Evolutionary conservation across 495 filamentous ascomycete genomes (phyloP).

Genomic region (Trichoderma parareesei): DNA sequence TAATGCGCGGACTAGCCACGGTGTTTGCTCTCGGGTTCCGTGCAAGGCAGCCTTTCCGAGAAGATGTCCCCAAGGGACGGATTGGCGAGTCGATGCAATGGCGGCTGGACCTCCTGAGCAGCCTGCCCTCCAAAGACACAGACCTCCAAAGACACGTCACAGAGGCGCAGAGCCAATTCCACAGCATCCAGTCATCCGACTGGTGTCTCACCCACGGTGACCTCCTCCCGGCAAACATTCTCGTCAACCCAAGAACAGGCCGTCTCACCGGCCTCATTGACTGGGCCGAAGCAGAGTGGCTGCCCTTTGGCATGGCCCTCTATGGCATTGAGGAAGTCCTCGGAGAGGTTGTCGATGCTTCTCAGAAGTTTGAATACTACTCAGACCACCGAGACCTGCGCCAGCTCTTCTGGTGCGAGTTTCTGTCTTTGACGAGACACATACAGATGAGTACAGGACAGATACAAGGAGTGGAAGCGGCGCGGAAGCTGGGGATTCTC

Average conservation of each 20-base stretch:
- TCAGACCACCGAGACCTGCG: conserved; percentile 31
- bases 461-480: conserved; percentile 24
- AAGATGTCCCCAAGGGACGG: conserved; percentile 16
- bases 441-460: conserved; percentile 14
- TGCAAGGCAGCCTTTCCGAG: conserved; percentile 26
- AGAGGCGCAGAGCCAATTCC: conserved; percentile 24
- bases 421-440: conserved; percentile 16
- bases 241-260: conserved; percentile 27
- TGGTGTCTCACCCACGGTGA: conserved; percentile 52
- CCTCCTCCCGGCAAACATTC: conserved; percentile 45
- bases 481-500: conserved; percentile 43
- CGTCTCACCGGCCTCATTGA: conserved; percentile 45
- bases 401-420: conserved; percentile 37
- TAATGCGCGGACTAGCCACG: conserved; percentile 25
- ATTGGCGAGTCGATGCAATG: conserved; percentile 29
- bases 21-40: conserved; percentile 21
- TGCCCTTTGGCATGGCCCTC: conserved; percentile 48
- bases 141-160: conserved; percentile 26
- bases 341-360: conserved; percentile 24
- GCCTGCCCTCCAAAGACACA: neutral
- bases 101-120: conserved; percentile 21
- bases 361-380: conserved; percentile 32
- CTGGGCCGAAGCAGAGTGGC: conserved; percentile 52
- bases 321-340: conserved; percentile 50
- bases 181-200: conserved; percentile 33